Evolutionary conservation across 2,329 filamentous ascomycete genomes (phyloP).

Genomic region (Paecilomyces variotii): DNA sequence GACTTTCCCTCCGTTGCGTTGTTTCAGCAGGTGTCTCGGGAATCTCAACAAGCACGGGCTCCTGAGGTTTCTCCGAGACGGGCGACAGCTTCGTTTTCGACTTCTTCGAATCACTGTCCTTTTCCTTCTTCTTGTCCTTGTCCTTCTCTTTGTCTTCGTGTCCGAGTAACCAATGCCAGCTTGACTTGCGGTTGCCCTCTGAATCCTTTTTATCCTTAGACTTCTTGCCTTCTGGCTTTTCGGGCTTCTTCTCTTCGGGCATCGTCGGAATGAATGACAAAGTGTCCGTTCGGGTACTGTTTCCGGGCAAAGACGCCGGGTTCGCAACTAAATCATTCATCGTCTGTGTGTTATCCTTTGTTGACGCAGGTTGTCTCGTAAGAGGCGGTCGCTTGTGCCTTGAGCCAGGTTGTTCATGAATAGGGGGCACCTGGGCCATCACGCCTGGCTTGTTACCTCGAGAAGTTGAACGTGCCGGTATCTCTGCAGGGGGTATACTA

Average conservation of each 20-base stretch:
- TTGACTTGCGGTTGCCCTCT: conserved; percentile 65
- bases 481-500: conserved; percentile 25
- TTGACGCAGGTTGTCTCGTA: conserved; percentile 15
- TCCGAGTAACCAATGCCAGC: conserved; percentile 67
- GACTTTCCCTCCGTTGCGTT: conserved; percentile 57
- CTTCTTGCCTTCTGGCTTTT: conserved; percentile 61
- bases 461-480: conserved; percentile 47
- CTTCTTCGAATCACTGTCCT: conserved; percentile 59
- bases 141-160: conserved; percentile 64
- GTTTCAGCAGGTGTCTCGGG: conserved; percentile 80
- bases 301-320: conserved; percentile 62
- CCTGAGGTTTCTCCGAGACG: conserved; percentile 50
- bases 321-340: conserved; percentile 59
- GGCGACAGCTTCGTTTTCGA: conserved; percentile 40
- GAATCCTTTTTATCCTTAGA: conserved; percentile 62
- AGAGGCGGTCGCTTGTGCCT: conserved; percentile 27
- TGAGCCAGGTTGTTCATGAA: conserved; percentile 16
- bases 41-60: conserved; percentile 76
- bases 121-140: conserved; percentile 48
- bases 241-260: conserved; percentile 53
- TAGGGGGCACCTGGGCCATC: conserved; percentile 32
- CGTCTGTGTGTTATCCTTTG: conserved; percentile 40
- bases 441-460: conserved; percentile 40
- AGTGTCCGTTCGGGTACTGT: conserved; percentile 63
- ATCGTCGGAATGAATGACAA: conserved; percentile 74